Evolutionary conservation across 140 eudicot genomes (phyloP).

Genomic region (Flaveria floridana): DNA sequence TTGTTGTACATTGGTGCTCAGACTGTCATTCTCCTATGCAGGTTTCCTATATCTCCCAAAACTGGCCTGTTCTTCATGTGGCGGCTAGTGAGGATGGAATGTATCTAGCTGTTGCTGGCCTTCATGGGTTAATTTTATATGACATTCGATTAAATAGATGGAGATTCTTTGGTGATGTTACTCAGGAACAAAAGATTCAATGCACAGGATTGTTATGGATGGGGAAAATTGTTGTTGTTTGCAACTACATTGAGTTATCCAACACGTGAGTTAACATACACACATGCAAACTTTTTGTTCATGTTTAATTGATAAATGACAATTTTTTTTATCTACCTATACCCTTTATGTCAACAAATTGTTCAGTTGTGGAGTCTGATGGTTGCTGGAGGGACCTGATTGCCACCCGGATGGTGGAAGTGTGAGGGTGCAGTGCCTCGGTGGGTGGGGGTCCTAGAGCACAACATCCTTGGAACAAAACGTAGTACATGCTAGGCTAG

Average conservation of each 20-base stretch:
- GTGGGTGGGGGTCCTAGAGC: conserved; percentile 9
- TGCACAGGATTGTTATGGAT: conserved; percentile 97
- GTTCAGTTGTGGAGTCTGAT: conserved; percentile 6
- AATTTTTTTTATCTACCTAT: conserved; percentile 4
- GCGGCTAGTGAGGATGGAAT: conserved; percentile 98
- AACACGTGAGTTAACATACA: conserved; percentile 53
- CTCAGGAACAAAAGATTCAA: conserved; percentile 94
- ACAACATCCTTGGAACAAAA: neutral
- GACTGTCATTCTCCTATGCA: conserved; percentile 29
- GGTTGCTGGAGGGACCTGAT: neutral
- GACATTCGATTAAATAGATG: conserved; percentile 79
- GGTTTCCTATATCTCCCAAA: conserved; percentile 94
- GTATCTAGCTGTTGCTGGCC: conserved; percentile 97
- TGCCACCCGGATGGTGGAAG: neutral
- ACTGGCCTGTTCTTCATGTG: conserved; percentile 94
- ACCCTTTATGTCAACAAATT: conserved; percentile 20
- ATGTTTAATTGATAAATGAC: conserved; percentile 15
- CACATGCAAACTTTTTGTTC: conserved; percentile 18
- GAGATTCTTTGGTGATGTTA: conserved; percentile 92
- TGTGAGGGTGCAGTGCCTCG: neutral
- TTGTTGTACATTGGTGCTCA: conserved; percentile 28
- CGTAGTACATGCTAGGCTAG: neutral
- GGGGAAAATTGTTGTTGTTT: conserved; percentile 93
- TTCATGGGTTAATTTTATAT: conserved; percentile 87
- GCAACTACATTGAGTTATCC: conserved; percentile 80